Conservation (phyloP, 805 yeast species). For the Nakazawaea ishiwadae region DNA sequence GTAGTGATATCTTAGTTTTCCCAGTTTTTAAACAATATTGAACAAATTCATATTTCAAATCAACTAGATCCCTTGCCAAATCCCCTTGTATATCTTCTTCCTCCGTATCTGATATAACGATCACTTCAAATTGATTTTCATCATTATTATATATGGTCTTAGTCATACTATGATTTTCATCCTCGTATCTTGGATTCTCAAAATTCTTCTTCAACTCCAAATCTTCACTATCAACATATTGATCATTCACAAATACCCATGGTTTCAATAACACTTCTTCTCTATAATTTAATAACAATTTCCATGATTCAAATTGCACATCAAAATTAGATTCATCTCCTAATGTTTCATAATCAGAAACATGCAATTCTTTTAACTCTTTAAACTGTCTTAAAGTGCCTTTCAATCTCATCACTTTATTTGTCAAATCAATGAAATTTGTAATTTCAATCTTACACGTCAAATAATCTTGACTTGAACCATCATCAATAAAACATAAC, state of each 20-base stretch:
- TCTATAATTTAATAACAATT: background rate
- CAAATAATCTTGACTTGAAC: constrained; percentile 6
- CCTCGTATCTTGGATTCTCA: too few relatives aligned
- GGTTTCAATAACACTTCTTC: background rate
- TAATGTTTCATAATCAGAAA: background rate
- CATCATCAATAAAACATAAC: constrained; percentile 9
- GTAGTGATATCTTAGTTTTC: constrained; percentile 2
- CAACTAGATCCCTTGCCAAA: background rate
- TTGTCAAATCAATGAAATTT: too few relatives aligned
- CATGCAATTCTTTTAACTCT: constrained; percentile 5
- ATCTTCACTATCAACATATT: constrained; percentile 5
- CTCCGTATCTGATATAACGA: background rate
- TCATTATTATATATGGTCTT: constrained; percentile 1
- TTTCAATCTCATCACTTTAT: background rate
- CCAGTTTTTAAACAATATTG: constrained; percentile 1
- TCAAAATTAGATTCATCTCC: constrained; percentile 4
- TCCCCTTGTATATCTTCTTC: background rate
- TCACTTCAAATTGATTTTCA: background rate
- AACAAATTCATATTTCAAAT: constrained; percentile 6
- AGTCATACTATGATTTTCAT: constrained; percentile 1
- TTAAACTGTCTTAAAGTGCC: constrained; percentile 2
- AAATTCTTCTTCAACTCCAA: constrained; percentile 1
- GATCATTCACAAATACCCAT: constrained; percentile 4
- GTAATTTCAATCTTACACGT: constrained; percentile 2
- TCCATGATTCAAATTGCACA: constrained; percentile 1